These are phyloP conservation scores for Fusarium sp. DNA, from an alignment of 2,329 filamentous ascomycete genomes.

Conservation along the genomic window DNA sequence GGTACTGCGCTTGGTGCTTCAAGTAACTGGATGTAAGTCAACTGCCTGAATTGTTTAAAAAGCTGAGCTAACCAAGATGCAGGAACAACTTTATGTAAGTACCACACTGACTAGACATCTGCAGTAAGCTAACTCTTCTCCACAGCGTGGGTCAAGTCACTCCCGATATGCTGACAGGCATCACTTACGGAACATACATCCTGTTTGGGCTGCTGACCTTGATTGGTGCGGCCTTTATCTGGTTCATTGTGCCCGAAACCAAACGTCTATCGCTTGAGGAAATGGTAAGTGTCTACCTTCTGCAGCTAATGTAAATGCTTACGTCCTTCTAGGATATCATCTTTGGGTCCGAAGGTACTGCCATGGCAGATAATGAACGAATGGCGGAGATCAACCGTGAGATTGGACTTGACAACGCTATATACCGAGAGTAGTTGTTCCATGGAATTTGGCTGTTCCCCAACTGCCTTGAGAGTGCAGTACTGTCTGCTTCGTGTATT, in stretches of 20 bases:
- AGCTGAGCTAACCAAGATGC: background rate
- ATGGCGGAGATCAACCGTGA: constrained; percentile 82
- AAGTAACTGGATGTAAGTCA: constrained; percentile 70
- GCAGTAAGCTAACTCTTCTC: background rate
- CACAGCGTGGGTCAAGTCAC: constrained; percentile 75
- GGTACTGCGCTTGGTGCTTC: constrained; percentile 79
- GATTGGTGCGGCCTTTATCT: constrained; percentile 73
- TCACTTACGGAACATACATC: constrained; percentile 80
- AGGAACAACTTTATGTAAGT: constrained; percentile 68
- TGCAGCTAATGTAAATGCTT: background rate
- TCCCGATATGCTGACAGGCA: constrained; percentile 74
- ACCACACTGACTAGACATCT: accelerated
- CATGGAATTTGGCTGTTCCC: background rate
- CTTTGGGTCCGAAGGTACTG: constrained; percentile 77
- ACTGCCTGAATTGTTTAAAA: accelerated
- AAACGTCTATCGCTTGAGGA: constrained; percentile 76
- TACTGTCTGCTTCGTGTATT: too few species aligned
- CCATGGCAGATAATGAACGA: constrained; percentile 76
- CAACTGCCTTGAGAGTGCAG: background rate
- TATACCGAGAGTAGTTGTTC: background rate
- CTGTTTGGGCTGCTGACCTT: constrained; percentile 77
- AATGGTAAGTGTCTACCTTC: constrained; percentile 61
- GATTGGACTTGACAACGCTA: constrained; percentile 67
- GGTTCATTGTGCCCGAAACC: constrained; percentile 76
- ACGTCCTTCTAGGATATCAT: constrained; percentile 68